A percentile compares a stretch with the other conserved stretches of the same genome.
These are phyloP conservation scores for Pistacia atlantica DNA, from an alignment of 345 rosid species.

Conservation along the genomic window DNA sequence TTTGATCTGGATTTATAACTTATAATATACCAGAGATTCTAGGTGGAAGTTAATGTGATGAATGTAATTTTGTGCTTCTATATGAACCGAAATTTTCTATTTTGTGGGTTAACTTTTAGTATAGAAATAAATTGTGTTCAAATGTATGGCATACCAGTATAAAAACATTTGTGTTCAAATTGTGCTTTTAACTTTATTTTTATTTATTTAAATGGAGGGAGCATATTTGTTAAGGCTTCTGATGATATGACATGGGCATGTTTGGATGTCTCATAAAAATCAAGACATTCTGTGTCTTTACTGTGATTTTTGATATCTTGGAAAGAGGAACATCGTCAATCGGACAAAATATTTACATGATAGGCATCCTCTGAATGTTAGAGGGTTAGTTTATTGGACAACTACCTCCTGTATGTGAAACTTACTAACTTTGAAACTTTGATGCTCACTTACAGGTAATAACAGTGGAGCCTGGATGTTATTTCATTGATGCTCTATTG, in stretches of 20 bases:
- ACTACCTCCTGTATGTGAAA: background rate
- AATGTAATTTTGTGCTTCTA: background rate
- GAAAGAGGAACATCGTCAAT: background rate
- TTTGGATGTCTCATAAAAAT: background rate
- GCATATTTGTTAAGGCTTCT: background rate
- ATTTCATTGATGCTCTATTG: conserved; percentile 80
- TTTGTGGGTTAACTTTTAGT: background rate
- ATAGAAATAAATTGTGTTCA: background rate
- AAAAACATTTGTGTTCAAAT: no score
- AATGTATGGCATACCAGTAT: background rate
- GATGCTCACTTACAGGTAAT: conserved; percentile 57
- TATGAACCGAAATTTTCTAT: background rate
- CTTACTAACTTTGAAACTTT: conserved; percentile 16
- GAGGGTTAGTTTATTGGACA: background rate
- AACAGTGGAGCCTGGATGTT: conserved; percentile 97
- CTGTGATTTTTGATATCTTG: background rate
- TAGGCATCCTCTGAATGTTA: background rate
- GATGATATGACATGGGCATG: background rate
- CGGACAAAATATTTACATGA: background rate
- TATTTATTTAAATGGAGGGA: background rate
- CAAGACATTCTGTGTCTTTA: background rate
- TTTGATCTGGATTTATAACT: background rate
- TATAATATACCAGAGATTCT: background rate
- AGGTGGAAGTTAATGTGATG: background rate
- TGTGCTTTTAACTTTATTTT: no score